These are phyloP conservation scores for Chlorella sp. DNA, from an alignment of 139 green algal species.

Conservation along the genomic window DNA sequence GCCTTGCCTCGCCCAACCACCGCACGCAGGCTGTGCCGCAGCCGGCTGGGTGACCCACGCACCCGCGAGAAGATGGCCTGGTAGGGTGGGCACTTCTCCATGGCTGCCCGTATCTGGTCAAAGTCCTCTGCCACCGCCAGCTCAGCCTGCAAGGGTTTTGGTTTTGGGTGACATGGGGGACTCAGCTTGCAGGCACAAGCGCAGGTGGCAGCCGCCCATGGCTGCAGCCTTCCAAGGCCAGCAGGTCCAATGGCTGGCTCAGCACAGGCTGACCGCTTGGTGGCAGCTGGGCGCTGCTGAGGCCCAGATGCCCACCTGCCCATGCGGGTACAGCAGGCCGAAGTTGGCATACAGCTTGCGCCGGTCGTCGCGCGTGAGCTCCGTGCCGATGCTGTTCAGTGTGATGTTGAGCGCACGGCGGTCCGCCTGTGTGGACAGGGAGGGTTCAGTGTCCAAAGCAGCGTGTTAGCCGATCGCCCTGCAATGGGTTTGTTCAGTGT, in stretches of 20 bases:
- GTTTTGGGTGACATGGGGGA: too few relatives aligned
- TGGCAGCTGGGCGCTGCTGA: too few relatives aligned
- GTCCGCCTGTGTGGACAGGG: constrained; percentile 79
- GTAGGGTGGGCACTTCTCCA: constrained; percentile 92
- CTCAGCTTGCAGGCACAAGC: too few relatives aligned
- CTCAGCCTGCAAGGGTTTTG: constrained; percentile 75
- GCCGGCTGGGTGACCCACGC: background rate
- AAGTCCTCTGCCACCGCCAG: constrained; percentile 96
- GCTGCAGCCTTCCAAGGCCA: too few relatives aligned
- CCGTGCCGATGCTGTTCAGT: constrained; percentile 97
- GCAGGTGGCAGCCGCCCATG: too few relatives aligned
- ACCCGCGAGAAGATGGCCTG: constrained; percentile 89
- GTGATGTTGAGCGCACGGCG: constrained; percentile 98
- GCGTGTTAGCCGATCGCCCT: too few relatives aligned
- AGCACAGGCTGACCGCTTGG: too few relatives aligned
- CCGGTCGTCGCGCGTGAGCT: constrained; percentile 96
- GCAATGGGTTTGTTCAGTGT: constrained; percentile 99
- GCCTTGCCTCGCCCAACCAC: too few relatives aligned
- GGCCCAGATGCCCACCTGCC: constrained; percentile 41
- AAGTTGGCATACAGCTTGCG: constrained; percentile 97
- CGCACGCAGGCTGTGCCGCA: background rate
- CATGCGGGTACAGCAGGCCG: constrained; percentile 93
- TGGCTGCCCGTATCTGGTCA: constrained; percentile 91
- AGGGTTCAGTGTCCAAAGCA: too few relatives aligned
- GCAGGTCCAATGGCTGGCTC: too few relatives aligned